phyloP scores from a whole-genome alignment of 2,329 filamentous ascomycete species.

The Hymenoscyphus fructigenus region DNA sequence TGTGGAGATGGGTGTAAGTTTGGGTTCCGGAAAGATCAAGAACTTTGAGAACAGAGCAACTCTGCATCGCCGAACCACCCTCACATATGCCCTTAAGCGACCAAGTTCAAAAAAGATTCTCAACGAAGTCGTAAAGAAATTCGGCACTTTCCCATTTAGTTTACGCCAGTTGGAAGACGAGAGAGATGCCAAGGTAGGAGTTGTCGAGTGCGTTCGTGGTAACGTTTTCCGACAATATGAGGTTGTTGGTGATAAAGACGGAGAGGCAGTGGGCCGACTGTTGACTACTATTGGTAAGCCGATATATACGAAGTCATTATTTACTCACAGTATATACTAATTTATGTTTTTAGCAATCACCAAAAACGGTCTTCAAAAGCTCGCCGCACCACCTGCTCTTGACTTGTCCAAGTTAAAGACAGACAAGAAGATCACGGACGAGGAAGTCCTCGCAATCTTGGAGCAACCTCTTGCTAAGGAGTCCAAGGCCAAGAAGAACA shows the following conservation, averaged over 20 bases:
- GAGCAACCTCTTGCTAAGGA: conserved; percentile 83
- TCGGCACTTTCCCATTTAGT: conserved; percentile 96
- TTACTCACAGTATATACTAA: conserved; percentile 28
- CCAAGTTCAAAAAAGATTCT: conserved; percentile 89
- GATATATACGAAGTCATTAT: not conserved
- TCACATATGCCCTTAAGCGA: conserved; percentile 90
- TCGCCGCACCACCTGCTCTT: conserved; percentile 72
- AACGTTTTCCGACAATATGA: conserved; percentile 96
- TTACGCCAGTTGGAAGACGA: conserved; percentile 96
- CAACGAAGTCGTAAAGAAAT: conserved; percentile 95
- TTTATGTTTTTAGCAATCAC: conserved; percentile 69
- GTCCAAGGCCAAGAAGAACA: conserved; percentile 87
- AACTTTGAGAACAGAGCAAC: conserved; percentile 82
- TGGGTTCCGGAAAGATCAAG: conserved; percentile 95
- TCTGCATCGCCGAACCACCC: conserved; percentile 87
- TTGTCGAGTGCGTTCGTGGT: conserved; percentile 92
- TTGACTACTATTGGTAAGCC: conserved; percentile 89
- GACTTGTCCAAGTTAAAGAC: conserved; percentile 84
- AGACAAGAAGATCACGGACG: conserved; percentile 96
- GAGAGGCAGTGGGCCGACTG: conserved; percentile 77
- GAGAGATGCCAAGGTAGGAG: conserved; percentile 90
- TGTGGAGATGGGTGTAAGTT: conserved; percentile 90
- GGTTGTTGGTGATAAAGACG: conserved; percentile 91
- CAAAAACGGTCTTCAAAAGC: conserved; percentile 91
- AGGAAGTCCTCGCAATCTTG: conserved; percentile 92